Conservation (phyloP, 768 basidiomycete species). For the Rhodotorula kratochvilovae region DNA sequence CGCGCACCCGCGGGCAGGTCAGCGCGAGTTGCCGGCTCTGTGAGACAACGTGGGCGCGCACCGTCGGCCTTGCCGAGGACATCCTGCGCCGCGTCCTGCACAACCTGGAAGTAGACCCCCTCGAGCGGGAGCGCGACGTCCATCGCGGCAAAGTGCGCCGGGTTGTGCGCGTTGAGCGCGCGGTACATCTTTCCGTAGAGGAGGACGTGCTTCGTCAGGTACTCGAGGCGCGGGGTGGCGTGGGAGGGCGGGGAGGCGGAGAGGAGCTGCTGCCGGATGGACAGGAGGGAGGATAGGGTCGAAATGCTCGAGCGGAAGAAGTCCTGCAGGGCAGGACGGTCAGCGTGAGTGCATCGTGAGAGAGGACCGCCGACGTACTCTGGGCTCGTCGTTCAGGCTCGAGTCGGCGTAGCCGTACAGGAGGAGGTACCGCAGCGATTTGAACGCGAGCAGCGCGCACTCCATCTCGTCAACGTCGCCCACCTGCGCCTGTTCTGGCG, state of each 20-base stretch:
- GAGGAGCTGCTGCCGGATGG: slow-evolving; percentile 24
- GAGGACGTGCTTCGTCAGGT: slow-evolving; percentile 35
- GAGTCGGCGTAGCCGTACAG: slow-evolving; percentile 57
- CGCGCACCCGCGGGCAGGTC: no score
- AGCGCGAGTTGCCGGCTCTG: no score
- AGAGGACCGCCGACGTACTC: slow-evolving; percentile 8
- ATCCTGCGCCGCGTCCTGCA: slow-evolving; percentile 18
- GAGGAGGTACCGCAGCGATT: slow-evolving; percentile 66
- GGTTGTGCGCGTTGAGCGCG: slow-evolving; percentile 24
- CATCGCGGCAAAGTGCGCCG: slow-evolving; percentile 21
- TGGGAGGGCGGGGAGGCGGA: background rate
- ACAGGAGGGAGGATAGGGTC: slow-evolving; percentile 17
- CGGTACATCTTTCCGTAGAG: slow-evolving; percentile 35
- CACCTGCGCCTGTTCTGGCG: slow-evolving; percentile 40
- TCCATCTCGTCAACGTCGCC: slow-evolving; percentile 53
- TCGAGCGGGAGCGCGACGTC: slow-evolving; percentile 15
- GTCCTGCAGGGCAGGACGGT: background rate
- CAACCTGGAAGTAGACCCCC: slow-evolving; percentile 15
- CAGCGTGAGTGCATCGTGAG: background rate
- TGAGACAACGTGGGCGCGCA: background rate
- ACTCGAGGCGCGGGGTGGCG: slow-evolving; percentile 7
- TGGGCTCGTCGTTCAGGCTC: slow-evolving; percentile 50
- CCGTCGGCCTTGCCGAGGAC: background rate
- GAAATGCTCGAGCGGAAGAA: slow-evolving; percentile 32
- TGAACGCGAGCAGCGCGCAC: slow-evolving; percentile 67